phyloP scores from a whole-genome alignment of 495 filamentous ascomycete genomes.

The Articulospora tetracladia region DNA sequence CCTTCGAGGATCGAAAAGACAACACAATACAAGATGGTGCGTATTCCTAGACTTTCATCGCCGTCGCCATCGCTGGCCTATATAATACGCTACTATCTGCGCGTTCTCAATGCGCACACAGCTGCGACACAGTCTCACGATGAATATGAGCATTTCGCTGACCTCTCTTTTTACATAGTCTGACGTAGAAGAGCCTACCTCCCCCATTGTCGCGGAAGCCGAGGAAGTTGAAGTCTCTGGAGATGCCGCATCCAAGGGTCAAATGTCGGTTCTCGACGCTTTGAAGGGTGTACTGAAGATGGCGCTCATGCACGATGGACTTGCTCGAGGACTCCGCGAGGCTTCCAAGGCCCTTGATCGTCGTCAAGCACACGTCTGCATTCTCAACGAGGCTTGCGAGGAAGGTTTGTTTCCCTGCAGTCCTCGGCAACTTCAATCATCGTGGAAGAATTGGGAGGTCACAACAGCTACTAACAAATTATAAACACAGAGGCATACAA shows the following conservation, averaged over 20 bases:
- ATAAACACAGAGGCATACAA: conserved; percentile 98
- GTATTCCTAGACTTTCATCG: not conserved
- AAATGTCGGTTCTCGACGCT: conserved; percentile 97
- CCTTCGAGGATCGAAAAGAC: conserved; percentile 4
- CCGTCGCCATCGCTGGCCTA: too few species aligned
- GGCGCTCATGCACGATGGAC: conserved; percentile 98
- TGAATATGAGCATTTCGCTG: not conserved
- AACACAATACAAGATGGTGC: conserved; percentile 1
- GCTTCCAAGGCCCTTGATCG: conserved; percentile 96
- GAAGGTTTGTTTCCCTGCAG: not conserved
- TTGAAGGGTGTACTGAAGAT: conserved; percentile 97
- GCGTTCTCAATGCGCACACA: too few species aligned
- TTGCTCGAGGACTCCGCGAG: conserved; percentile 96
- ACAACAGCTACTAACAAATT: not conserved
- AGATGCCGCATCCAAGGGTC: conserved; percentile 75
- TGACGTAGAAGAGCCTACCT: conserved; percentile 72
- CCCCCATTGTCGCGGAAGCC: conserved; percentile 54
- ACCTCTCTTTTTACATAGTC: conserved; percentile 31
- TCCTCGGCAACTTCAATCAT: too few species aligned
- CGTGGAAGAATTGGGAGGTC: not conserved
- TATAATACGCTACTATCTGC: too few species aligned
- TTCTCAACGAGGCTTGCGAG: conserved; percentile 93
- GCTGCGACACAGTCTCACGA: too few species aligned
- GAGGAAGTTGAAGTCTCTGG: conserved; percentile 91
- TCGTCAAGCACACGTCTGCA: conserved; percentile 98